These are phyloP conservation scores for Elsinoe arachidis DNA, from an alignment of 2,329 filamentous ascomycete species.

Conservation along the genomic window DNA sequence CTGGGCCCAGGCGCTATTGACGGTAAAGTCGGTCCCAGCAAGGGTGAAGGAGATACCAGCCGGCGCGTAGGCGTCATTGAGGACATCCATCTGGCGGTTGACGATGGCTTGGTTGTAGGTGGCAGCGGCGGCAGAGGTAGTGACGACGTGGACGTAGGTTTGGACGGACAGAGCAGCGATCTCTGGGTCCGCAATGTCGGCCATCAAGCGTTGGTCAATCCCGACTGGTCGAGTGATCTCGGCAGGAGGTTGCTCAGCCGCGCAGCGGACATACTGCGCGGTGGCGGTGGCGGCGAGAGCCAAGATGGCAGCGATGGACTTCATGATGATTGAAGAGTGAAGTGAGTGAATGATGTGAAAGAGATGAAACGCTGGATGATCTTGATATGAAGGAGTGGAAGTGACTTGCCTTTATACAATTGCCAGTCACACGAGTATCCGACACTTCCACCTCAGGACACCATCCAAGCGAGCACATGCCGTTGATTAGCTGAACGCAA, in stretches of 20 bases:
- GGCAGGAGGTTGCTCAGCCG: background rate
- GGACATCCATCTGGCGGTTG: slow-evolving; percentile 27
- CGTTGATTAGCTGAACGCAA: background rate
- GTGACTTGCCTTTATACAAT: background rate
- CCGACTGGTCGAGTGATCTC: slow-evolving; percentile 3
- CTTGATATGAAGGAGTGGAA: background rate
- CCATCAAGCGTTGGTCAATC: background rate
- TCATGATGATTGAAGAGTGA: background rate
- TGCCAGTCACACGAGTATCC: background rate
- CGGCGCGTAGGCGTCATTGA: slow-evolving; percentile 39
- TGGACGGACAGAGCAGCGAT: slow-evolving; percentile 29
- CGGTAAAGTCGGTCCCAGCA: slow-evolving; percentile 40
- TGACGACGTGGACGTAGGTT: slow-evolving; percentile 40
- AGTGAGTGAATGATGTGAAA: background rate
- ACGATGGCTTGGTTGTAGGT: slow-evolving; percentile 35
- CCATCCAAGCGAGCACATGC: slow-evolving; percentile 5
- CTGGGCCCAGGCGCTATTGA: slow-evolving; percentile 47
- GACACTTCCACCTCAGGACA: background rate
- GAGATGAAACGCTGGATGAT: background rate
- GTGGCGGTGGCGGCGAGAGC: slow-evolving; percentile 3
- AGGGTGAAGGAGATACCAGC: slow-evolving; percentile 47
- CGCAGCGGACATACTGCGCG: slow-evolving; percentile 1
- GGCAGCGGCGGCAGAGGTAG: slow-evolving; percentile 28
- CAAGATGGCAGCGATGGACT: slow-evolving; percentile 3
- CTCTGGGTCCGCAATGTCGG: background rate